Base-by-base conservation (phyloP, 208 protist genomes). In the Crithidia fasciculata region DNA sequence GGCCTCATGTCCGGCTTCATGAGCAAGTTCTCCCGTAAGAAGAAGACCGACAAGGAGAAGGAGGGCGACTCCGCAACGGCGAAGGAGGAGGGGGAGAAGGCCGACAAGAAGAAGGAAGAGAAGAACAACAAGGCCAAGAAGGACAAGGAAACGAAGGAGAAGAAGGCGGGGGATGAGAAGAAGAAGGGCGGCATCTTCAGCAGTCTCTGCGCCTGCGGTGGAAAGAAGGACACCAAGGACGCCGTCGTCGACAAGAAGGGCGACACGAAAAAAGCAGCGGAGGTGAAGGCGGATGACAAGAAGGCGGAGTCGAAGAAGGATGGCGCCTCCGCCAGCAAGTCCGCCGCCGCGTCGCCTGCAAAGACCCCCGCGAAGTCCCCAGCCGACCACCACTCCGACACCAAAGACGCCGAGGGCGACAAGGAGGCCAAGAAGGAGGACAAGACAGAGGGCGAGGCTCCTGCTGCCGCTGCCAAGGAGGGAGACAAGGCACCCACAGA, bases 161-260 rank as follows among this genome's bases (percentile, higher is more conserved):
- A 60, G 49, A 43, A 64, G 54, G 19, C 52, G 37, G 28, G 58
- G 16, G 40, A 50, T 3, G 60, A 65, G 45, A 78, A 74, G 74
- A 75, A 72, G 61, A 63, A 71, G 75, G 40, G 55, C 43, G 44
- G 69, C 72, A 59, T 76, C 50, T 62, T 64, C 52, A 40, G 58
- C 49, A 65, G 40, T 8, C 44, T 60, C 4, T 55, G n/a, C 56
- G 18, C 63, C 28, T 56, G 47, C 45, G 63, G 28, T 1, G 43
- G 47, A 5, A 67, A 77, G 72, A 69, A 69, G 53, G 16, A 12
- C 37, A 69, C 59, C 10, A 71, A 71, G 28, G 64, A 57, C 49
- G 44, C 72, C 8, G 66, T 68, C 19, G 40, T 16, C 37, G 55
- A 63, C 18, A 66, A 78, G 49, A 66, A 72, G 44, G 47, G 43